Percentiles rank a stretch among this genome's conserved stretches.
These are phyloP conservation scores for Lactarius psammicola DNA, from an alignment of 768 basidiomycete species.

Conservation along the genomic window DNA sequence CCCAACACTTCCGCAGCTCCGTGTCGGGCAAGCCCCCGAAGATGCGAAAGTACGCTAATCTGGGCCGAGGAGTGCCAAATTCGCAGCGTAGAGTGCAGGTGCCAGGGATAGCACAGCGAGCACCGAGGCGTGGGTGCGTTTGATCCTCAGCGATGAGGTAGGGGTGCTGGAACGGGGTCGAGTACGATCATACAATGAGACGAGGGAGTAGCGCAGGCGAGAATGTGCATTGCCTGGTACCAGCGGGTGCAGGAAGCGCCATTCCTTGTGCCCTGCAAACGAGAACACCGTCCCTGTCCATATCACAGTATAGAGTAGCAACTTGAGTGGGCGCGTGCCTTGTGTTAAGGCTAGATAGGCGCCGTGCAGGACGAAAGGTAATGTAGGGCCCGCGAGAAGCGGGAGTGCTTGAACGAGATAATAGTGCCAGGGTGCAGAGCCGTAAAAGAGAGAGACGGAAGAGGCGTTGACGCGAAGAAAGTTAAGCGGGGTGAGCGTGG, in stretches of 20 bases:
- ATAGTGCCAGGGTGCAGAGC: constrained; percentile 81
- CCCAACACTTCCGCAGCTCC: constrained; percentile 58
- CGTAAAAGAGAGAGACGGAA: constrained; percentile 89
- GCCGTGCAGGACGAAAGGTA: constrained; percentile 74
- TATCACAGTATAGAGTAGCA: constrained; percentile 48
- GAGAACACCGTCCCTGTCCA: constrained; percentile 77
- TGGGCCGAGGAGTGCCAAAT: constrained; percentile 79
- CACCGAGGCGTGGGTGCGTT: constrained; percentile 31
- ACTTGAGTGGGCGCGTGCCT: constrained; percentile 32
- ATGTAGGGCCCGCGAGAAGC: constrained; percentile 66
- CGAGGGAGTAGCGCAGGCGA: constrained; percentile 73
- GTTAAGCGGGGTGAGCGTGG: constrained; percentile 73
- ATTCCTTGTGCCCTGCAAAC: constrained; percentile 89
- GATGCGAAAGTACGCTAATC: constrained; percentile 66
- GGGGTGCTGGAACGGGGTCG: constrained; percentile 17
- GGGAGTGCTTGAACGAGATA: constrained; percentile 86
- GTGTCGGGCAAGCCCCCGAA: constrained; percentile 53
- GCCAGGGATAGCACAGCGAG: constrained; percentile 54
- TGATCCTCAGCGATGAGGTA: background rate
- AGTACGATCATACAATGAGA: constrained; percentile 37
- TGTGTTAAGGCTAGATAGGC: constrained; percentile 30
- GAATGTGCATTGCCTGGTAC: constrained; percentile 79
- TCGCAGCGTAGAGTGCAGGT: constrained; percentile 64
- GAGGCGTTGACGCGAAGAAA: constrained; percentile 85
- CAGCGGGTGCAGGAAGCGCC: constrained; percentile 93